These are phyloP conservation scores for Lecanicillium sp. DNA, from an alignment of 2,329 filamentous ascomycete genomes.

Conservation along the genomic window DNA sequence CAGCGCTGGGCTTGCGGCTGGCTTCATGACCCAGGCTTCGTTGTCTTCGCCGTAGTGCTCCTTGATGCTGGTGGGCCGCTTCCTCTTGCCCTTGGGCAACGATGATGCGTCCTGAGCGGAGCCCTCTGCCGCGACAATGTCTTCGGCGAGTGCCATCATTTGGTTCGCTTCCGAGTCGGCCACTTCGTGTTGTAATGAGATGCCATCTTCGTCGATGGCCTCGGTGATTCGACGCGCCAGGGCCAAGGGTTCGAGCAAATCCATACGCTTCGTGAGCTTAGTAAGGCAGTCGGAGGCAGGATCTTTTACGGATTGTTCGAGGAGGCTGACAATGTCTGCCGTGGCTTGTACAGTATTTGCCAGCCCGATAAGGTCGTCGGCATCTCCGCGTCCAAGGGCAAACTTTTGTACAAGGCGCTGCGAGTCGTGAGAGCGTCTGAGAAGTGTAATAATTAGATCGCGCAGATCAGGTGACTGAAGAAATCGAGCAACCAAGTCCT, in stretches of 20 bases:
- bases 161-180: slow-evolving; percentile 66
- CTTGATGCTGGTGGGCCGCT: slow-evolving; percentile 39
- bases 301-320: slow-evolving; percentile 24
- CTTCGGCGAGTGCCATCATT: slow-evolving; percentile 67
- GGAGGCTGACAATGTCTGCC: slow-evolving; percentile 53
- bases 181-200: slow-evolving; percentile 72
- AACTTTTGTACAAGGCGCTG: slow-evolving; percentile 92
- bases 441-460: slow-evolving; percentile 60
- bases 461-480: slow-evolving; percentile 60
- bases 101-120: slow-evolving; percentile 48
- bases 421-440: slow-evolving; percentile 75
- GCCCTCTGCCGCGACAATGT: slow-evolving; percentile 62
- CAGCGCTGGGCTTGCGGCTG: slow-evolving; percentile 61
- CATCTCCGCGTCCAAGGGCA: slow-evolving; percentile 81
- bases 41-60: slow-evolving; percentile 56
- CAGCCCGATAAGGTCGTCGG: slow-evolving; percentile 81
- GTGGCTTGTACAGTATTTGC: slow-evolving; percentile 75
- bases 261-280: slow-evolving; percentile 50
- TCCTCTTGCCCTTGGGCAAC: slow-evolving; percentile 50
- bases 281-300: slow-evolving; percentile 31
- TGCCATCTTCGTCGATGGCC: slow-evolving; percentile 87
- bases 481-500: slow-evolving; percentile 76
- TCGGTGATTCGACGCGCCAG: slow-evolving; percentile 66
- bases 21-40: slow-evolving; percentile 60
- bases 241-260: slow-evolving; percentile 58